phyloP scores from a whole-genome alignment of 2,329 filamentous ascomycete species.

The Bipolaris zeicola region DNA sequence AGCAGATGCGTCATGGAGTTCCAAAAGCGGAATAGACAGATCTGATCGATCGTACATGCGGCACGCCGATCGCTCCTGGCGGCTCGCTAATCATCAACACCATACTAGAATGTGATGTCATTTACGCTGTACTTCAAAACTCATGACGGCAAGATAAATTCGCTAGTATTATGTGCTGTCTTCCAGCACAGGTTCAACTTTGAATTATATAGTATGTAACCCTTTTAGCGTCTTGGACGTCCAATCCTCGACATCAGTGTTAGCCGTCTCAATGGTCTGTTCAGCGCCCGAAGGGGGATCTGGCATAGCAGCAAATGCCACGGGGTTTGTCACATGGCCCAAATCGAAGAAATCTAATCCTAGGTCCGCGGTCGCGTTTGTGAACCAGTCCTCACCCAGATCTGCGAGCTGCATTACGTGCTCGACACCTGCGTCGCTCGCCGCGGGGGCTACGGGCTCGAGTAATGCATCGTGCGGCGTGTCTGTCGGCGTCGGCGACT shows the following conservation, averaged over 20 bases:
- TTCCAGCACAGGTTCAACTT: too few relatives aligned
- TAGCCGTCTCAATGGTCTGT: slow-evolving; percentile 11
- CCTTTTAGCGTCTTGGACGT: slow-evolving; percentile 26
- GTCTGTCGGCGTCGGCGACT: neutral
- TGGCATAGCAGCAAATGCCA: slow-evolving; percentile 1
- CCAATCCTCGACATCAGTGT: slow-evolving; percentile 27
- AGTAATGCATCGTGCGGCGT: slow-evolving; percentile 1
- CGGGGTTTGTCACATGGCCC: slow-evolving; percentile 6
- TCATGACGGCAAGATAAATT: slow-evolving; percentile 17
- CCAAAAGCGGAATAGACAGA: slow-evolving; percentile 32
- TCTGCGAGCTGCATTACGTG: slow-evolving; percentile 19
- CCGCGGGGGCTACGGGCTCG: slow-evolving; percentile 8
- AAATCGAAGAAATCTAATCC: slow-evolving; percentile 31
- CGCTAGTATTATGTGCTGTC: neutral
- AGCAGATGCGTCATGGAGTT: slow-evolving; percentile 42
- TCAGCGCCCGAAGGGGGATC: slow-evolving; percentile 14
- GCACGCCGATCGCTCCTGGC: slow-evolving; percentile 6
- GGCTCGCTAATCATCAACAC: slow-evolving; percentile 7
- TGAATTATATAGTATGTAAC: slow-evolving; percentile 19
- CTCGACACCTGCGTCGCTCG: slow-evolving; percentile 13
- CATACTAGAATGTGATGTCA: slow-evolving; percentile 18
- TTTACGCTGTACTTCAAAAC: neutral
- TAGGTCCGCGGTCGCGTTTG: slow-evolving; percentile 25
- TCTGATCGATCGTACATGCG: slow-evolving; percentile 16
- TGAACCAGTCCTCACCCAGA: slow-evolving; percentile 30